Evolutionary conservation across 495 filamentous ascomycete genomes (phyloP).

Genomic region (Neurospora discreta): DNA sequence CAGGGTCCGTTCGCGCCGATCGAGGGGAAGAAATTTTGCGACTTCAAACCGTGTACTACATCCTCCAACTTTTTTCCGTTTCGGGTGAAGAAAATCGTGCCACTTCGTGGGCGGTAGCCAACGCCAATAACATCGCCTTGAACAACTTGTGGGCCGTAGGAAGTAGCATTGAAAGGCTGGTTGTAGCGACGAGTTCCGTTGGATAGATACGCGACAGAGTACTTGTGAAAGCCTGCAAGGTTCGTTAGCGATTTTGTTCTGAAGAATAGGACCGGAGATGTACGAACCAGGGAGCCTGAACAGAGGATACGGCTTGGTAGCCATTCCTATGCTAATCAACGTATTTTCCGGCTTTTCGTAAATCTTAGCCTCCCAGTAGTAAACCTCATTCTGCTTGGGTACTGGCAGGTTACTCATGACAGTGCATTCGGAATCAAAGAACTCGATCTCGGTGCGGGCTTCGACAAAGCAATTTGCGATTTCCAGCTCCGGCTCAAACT

Average conservation of each 20-base stretch:
- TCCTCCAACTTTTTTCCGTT: slow-evolving; percentile 97
- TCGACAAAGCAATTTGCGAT: slow-evolving; percentile 99
- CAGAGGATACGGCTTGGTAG: slow-evolving; percentile 92
- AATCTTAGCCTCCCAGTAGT: slow-evolving; percentile 98
- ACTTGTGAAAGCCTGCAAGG: slow-evolving; percentile 70
- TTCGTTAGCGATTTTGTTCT: not conserved
- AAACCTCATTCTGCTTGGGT: slow-evolving; percentile 97
- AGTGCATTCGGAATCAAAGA: slow-evolving; percentile 94
- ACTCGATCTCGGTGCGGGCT: slow-evolving; percentile 91
- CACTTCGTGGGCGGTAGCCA: slow-evolving; percentile 87
- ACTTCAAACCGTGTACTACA: slow-evolving; percentile 81
- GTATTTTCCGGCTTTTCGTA: slow-evolving; percentile 92
- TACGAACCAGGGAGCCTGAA: slow-evolving; percentile 77
- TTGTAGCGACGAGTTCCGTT: slow-evolving; percentile 78
- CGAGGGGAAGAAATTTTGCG: slow-evolving; percentile 94
- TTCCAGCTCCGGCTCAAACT: slow-evolving; percentile 95
- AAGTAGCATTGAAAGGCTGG: slow-evolving; percentile 70
- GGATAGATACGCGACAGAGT: slow-evolving; percentile 82
- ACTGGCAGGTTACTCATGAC: slow-evolving; percentile 95
- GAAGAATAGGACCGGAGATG: not conserved
- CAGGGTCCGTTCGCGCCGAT: slow-evolving; percentile 90
- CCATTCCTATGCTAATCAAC: slow-evolving; percentile 76
- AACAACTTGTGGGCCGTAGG: slow-evolving; percentile 71
- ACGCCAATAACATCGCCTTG: slow-evolving; percentile 96
- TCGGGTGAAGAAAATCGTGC: slow-evolving; percentile 93